phyloP scores from a whole-genome alignment of 2,329 filamentous ascomycete species.

The Neonectria magnoliae region DNA sequence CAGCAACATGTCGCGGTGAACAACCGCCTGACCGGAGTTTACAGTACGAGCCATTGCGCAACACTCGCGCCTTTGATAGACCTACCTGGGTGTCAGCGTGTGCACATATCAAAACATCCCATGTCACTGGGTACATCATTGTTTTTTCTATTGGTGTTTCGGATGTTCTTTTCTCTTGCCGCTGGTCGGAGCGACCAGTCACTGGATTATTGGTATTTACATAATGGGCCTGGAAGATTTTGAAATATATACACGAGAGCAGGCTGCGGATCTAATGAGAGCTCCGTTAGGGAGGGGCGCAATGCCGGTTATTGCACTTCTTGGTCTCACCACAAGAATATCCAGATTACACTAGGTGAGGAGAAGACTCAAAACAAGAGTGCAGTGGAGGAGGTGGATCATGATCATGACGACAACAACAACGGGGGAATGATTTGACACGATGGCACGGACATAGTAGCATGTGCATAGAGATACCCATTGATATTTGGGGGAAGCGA shows the following conservation, averaged over 20 bases:
- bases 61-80: conserved; percentile 12
- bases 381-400: conserved; percentile 31
- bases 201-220: conserved; percentile 43
- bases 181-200: conserved; percentile 43
- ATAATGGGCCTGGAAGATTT: conserved; percentile 19
- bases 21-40: conserved; percentile 17
- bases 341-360: conserved; percentile 9
- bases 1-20: conserved; percentile 15
- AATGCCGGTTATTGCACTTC: conserved; percentile 42
- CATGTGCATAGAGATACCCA: conserved; percentile 49
- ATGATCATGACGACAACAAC: conserved; percentile 40
- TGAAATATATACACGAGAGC: conserved; percentile 11
- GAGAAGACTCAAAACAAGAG: conserved; percentile 22
- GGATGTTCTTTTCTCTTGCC: conserved; percentile 38
- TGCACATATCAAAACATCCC: neutral
- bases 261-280: conserved; percentile 29
- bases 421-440: conserved; percentile 34
- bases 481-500: conserved; percentile 40
- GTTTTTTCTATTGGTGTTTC: conserved; percentile 28
- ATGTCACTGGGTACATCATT: conserved; percentile 4
- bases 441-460: conserved; percentile 30
- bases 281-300: conserved; percentile 22
- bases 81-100: neutral
- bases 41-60: conserved; percentile 20
- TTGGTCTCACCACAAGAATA: conserved; percentile 20